Percentiles rank a stretch among this genome's conserved stretches.
phyloP scores from a whole-genome alignment of 2,329 filamentous ascomycete genomes.

The Apiospora hydei region DNA sequence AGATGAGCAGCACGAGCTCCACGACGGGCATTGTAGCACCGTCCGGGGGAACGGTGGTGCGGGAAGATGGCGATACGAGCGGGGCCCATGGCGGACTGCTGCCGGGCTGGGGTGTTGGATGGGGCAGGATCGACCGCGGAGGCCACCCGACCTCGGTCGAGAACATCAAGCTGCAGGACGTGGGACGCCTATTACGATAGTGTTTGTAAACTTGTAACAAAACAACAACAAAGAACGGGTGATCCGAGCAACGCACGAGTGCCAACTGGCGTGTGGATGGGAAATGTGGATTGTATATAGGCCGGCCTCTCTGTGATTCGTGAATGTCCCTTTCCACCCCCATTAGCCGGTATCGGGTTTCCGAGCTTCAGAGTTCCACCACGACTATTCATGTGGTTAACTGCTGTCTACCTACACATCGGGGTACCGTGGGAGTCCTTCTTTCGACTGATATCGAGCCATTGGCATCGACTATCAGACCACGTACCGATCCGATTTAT shows the following conservation, averaged over 20 bases:
- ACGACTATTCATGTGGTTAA: neutral
- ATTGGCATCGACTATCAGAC: constrained; percentile 33
- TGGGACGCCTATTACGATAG: constrained; percentile 44
- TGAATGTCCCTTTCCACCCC: neutral
- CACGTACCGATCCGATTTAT: constrained; percentile 59
- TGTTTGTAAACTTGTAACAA: neutral
- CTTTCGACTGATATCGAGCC: neutral
- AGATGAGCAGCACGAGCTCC: constrained; percentile 38
- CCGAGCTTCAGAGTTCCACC: neutral
- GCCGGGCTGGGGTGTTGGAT: constrained; percentile 49
- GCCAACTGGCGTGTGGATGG: neutral
- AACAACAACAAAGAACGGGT: too few species aligned
- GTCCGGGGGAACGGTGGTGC: constrained; percentile 19
- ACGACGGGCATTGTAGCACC: constrained; percentile 33
- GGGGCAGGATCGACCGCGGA: constrained; percentile 48
- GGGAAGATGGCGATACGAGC: constrained; percentile 28
- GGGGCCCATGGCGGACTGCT: constrained; percentile 32
- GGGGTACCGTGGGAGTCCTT: neutral
- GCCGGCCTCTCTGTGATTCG: neutral
- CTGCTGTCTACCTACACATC: neutral
- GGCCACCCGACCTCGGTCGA: constrained; percentile 39
- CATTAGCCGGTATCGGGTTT: neutral
- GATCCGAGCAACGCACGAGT: neutral
- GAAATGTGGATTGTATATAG: neutral
- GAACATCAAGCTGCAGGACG: constrained; percentile 47